A percentile compares a stretch with the other conserved stretches of the same genome.
phyloP scores from a whole-genome alignment of 306 rosid genomes.

The Cucurbita argyrosperma region DNA sequence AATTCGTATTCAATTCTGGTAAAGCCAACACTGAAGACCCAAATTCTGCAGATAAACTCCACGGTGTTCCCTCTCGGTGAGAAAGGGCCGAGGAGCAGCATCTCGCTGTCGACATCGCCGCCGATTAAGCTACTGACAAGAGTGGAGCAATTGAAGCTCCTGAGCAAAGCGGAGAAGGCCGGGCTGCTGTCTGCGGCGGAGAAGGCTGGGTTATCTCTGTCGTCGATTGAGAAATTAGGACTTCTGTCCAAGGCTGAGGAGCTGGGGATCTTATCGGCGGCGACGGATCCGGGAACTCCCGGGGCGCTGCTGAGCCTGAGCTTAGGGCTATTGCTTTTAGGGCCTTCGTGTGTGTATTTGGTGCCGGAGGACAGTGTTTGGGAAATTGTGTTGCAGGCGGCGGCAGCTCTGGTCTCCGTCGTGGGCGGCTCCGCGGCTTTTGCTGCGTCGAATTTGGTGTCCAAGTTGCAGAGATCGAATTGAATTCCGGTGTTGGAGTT shows the following conservation, averaged over 20 bases:
- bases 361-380: constrained; percentile 73
- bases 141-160: constrained; percentile 70
- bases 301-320: constrained; percentile 46
- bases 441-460: constrained; percentile 76
- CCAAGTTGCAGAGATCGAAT: constrained; percentile 57
- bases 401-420: constrained; percentile 35
- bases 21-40: not conserved
- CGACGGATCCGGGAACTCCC: constrained; percentile 80
- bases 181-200: constrained; percentile 86
- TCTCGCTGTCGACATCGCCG: constrained; percentile 20
- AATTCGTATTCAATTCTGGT: not conserved
- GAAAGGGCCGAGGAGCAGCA: constrained; percentile 38
- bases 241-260: constrained; percentile 86
- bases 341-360: constrained; percentile 55
- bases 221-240: constrained; percentile 65
- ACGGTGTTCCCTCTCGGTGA: constrained; percentile 59
- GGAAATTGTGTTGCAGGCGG: constrained; percentile 36
- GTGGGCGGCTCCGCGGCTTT: constrained; percentile 71
- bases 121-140: constrained; percentile 67
- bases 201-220: constrained; percentile 62
- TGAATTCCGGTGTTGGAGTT: constrained; percentile 10
- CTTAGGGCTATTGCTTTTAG: constrained; percentile 47
- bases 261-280: constrained; percentile 76
- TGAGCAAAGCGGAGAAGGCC: constrained; percentile 89
- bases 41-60: constrained; percentile 17